Conservation (phyloP, 495 filamentous ascomycete genomes). For the Penicillium angulare region DNA sequence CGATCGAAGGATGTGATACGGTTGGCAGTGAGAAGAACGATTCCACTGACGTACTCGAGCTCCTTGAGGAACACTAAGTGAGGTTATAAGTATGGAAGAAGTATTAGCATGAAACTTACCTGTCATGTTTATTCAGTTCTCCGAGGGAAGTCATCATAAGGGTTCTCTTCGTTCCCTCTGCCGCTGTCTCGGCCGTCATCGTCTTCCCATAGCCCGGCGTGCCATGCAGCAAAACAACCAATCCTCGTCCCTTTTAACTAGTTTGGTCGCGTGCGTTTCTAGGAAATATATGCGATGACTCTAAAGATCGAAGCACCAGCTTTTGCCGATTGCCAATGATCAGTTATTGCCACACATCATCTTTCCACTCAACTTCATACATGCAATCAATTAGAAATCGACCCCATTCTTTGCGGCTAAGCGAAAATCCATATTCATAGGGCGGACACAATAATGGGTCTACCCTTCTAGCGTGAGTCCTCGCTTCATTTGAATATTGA, state of each 20-base stretch:
- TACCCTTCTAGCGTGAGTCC: not conserved
- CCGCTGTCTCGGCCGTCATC: not conserved
- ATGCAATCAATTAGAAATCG: not conserved
- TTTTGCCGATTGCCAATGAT: not conserved
- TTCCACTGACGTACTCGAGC: not conserved
- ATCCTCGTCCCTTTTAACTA: not conserved
- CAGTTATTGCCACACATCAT: not conserved
- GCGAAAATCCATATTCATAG: constrained; percentile 1
- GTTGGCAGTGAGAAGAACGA: constrained; percentile 7
- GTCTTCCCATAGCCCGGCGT: constrained; percentile 1
- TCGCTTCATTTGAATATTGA: not conserved
- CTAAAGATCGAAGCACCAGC: not conserved
- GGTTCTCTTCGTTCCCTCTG: not conserved
- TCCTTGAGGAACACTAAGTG: not conserved
- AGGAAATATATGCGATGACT: not conserved
- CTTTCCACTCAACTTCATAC: not conserved
- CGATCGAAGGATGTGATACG: constrained; percentile 4
- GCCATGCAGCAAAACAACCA: not conserved
- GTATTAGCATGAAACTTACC: not conserved
- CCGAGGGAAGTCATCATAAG: not conserved
- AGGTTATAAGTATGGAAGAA: too few relatives aligned
- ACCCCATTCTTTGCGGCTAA: not conserved
- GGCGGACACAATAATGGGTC: not conserved
- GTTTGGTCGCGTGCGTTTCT: not conserved
- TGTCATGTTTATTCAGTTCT: not conserved